phyloP scores from a whole-genome alignment of 768 basidiomycete species.

The Lyophyllum semitale region DNA sequence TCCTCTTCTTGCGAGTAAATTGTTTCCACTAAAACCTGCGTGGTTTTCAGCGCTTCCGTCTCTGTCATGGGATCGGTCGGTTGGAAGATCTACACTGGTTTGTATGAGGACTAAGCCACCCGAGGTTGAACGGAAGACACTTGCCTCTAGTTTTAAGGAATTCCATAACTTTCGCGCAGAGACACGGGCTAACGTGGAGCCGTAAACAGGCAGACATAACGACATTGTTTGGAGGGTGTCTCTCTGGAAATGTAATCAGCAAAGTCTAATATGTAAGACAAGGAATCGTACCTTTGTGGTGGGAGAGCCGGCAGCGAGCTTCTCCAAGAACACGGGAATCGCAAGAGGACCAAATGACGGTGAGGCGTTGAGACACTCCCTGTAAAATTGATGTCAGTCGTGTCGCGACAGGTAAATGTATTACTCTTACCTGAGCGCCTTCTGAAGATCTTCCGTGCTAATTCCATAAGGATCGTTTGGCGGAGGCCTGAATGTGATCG shows the following conservation, averaged over 20 bases:
- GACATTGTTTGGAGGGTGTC: constrained; percentile 84
- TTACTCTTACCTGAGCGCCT: constrained; percentile 56
- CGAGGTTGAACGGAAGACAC: background rate
- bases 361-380: constrained; percentile 74
- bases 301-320: constrained; percentile 80
- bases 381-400: constrained; percentile 23
- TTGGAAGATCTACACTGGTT: constrained; percentile 76
- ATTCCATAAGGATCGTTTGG: constrained; percentile 94
- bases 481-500: constrained; percentile 94
- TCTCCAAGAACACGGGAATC: constrained; percentile 88
- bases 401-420: background rate
- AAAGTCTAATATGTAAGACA: background rate
- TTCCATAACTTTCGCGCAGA: constrained; percentile 87
- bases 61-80: constrained; percentile 81
- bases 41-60: constrained; percentile 67
- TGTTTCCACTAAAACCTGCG: constrained; percentile 72
- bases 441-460: constrained; percentile 81
- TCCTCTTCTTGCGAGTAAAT: constrained; percentile 58
- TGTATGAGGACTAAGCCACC: background rate
- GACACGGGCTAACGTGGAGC: constrained; percentile 56
- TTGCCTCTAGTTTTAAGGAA: constrained; percentile 85
- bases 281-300: constrained; percentile 68
- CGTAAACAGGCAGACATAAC: constrained; percentile 84
- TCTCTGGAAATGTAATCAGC: constrained; percentile 47
- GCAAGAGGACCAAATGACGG: constrained; percentile 83